Conservation (phyloP, 441 rosid genomes). For the Populus hybrid region DNA sequence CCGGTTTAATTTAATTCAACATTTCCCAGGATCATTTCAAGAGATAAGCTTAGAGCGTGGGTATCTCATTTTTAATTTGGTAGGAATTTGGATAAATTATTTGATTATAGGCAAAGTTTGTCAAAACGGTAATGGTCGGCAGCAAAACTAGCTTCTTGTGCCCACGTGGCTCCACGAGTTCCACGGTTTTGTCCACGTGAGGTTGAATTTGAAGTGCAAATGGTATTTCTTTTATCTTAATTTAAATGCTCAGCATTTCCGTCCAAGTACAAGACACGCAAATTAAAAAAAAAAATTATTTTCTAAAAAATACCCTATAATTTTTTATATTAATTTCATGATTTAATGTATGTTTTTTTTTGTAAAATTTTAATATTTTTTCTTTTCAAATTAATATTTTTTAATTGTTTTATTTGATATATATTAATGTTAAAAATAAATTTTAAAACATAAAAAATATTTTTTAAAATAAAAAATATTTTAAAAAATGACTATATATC, state of each 20-base stretch:
- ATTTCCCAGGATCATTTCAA: neutral
- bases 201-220: conserved; percentile 7
- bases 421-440: too few relatives aligned
- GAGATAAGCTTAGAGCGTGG: neutral
- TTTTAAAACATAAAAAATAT: too few relatives aligned
- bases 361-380: too few relatives aligned
- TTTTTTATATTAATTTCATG: neutral
- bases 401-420: too few relatives aligned
- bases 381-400: too few relatives aligned
- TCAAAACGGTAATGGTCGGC: neutral
- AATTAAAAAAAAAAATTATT: neutral
- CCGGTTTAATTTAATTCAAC: conserved; percentile 8
- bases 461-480: too few relatives aligned
- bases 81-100: neutral
- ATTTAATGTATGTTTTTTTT: too few relatives aligned
- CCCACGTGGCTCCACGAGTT: conserved; percentile 27
- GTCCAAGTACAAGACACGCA: neutral
- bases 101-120: neutral
- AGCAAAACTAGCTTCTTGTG: neutral
- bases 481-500: too few relatives aligned
- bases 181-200: conserved; percentile 6
- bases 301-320: too few relatives aligned
- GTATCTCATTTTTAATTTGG: neutral
- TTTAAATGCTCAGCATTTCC: neutral
- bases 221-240: neutral